phyloP scores from a whole-genome alignment of 2,329 filamentous ascomycete species.

The Allantophomopsis lycopodina region DNA sequence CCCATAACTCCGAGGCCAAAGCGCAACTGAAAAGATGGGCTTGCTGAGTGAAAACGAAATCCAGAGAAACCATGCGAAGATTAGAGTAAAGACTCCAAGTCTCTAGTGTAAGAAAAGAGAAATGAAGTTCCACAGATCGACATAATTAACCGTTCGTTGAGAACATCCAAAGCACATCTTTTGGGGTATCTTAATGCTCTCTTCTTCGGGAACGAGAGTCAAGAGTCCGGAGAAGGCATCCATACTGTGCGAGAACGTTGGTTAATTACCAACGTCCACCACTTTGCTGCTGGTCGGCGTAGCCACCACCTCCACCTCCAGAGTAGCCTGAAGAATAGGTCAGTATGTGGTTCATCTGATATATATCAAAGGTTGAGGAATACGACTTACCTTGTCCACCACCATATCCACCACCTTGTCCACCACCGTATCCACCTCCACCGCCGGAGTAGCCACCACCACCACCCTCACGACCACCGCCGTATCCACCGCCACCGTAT shows the following conservation, averaged over 20 bases:
- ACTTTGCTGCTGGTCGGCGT: constrained; percentile 8
- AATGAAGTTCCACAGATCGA: constrained; percentile 1
- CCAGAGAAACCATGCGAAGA: constrained; percentile 14
- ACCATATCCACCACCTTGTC: constrained; percentile 13
- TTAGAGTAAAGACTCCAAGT: constrained; percentile 8
- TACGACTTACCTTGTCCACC: constrained; percentile 12
- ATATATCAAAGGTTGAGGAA: not conserved
- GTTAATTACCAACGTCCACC: constrained; percentile 13
- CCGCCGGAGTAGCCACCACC: constrained; percentile 12
- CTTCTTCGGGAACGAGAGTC: too few relatives aligned
- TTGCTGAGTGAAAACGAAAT: constrained; percentile 15
- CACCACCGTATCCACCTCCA: constrained; percentile 13
- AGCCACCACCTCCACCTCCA: constrained; percentile 18
- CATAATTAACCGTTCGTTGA: constrained; percentile 19
- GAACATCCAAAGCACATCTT: constrained; percentile 16
- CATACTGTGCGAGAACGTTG: constrained; percentile 2
- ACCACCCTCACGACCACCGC: constrained; percentile 11
- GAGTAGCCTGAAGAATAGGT: constrained; percentile 11
- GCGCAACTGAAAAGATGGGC: constrained; percentile 8
- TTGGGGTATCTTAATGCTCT: constrained; percentile 13
- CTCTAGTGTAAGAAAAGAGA: too few relatives aligned
- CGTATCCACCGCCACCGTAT: constrained; percentile 5
- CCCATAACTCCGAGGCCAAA: constrained; percentile 18
- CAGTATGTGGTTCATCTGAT: not conserved
- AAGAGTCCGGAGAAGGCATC: too few relatives aligned